Evolutionary conservation across 257 asterid species (phyloP).

Genomic region (Solanum sparsipilum): DNA sequence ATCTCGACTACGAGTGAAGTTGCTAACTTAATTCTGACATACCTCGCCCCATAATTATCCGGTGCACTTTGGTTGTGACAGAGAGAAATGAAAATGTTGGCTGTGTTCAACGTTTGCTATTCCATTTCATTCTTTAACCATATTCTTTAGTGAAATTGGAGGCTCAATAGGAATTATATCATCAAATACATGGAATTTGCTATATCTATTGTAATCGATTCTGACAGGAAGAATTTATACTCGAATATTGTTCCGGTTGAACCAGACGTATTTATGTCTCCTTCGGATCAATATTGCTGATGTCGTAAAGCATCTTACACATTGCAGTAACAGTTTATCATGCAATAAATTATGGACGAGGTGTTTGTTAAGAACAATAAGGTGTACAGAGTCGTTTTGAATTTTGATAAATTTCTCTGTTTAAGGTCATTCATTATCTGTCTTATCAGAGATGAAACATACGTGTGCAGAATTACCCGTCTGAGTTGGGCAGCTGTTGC

Average conservation of each 20-base stretch:
- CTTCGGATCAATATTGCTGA: neutral
- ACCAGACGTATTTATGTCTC: neutral
- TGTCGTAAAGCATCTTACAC: neutral
- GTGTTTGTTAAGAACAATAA: neutral
- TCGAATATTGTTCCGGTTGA: neutral
- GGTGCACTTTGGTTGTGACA: neutral
- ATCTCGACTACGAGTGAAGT: neutral
- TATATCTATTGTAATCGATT: neutral
- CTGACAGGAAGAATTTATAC: neutral
- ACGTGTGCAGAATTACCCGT: neutral
- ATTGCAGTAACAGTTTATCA: neutral
- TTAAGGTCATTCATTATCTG: neutral
- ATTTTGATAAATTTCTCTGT: neutral
- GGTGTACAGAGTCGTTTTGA: neutral
- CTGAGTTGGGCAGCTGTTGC: neutral
- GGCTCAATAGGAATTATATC: neutral
- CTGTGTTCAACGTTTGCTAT: neutral
- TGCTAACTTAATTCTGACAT: neutral
- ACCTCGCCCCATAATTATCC: neutral
- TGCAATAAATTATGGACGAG: neutral
- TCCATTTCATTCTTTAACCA: neutral
- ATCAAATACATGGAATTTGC: neutral
- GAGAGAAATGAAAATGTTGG: neutral
- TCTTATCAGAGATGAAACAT: neutral
- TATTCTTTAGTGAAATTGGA: neutral